A percentile compares a stretch with the other conserved stretches of the same genome.
phyloP scores from a whole-genome alignment of 2,329 filamentous ascomycete species.

The Rhexocercosporidium sp. region DNA sequence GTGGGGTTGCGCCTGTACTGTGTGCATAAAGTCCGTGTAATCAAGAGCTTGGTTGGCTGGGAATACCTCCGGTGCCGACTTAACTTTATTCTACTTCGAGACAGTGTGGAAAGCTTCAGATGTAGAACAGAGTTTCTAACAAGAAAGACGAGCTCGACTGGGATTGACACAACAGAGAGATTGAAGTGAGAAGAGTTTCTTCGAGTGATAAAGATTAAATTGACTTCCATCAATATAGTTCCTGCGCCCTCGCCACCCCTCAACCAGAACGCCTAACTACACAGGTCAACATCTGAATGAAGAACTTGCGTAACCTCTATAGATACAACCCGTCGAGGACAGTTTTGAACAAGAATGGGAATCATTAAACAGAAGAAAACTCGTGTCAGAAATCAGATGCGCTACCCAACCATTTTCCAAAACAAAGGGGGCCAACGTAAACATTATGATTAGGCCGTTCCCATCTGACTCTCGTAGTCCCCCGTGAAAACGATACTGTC shows the following conservation, averaged over 20 bases:
- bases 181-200: not conserved
- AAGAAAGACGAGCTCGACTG: not conserved
- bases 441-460: conserved; percentile 1
- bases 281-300: not conserved
- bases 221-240: not conserved
- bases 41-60: conserved; percentile 1
- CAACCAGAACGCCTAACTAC: not conserved
- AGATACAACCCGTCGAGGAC: conserved; percentile 2
- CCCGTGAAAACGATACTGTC: conserved; percentile 1
- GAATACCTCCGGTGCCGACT: not conserved
- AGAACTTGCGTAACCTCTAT: conserved; percentile 2
- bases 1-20: conserved; percentile 8
- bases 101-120: not conserved
- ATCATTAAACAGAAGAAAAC: conserved; percentile 13
- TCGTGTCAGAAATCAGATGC: conserved; percentile 11
- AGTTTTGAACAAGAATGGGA: conserved; percentile 4
- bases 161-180: not conserved
- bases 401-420: conserved; percentile 2
- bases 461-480: conserved; percentile 8
- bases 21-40: conserved; percentile 8
- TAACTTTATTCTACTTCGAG: conserved; percentile 8
- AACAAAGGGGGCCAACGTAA: not conserved
- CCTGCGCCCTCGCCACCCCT: not conserved
- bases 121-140: not conserved
- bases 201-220: conserved; percentile 6